Evolutionary conservation across 2,329 filamentous ascomycete genomes (phyloP), one percentile per base, ranked within the genome.

Genomic region (Arthrobotrys pseudoclavata): DNA sequence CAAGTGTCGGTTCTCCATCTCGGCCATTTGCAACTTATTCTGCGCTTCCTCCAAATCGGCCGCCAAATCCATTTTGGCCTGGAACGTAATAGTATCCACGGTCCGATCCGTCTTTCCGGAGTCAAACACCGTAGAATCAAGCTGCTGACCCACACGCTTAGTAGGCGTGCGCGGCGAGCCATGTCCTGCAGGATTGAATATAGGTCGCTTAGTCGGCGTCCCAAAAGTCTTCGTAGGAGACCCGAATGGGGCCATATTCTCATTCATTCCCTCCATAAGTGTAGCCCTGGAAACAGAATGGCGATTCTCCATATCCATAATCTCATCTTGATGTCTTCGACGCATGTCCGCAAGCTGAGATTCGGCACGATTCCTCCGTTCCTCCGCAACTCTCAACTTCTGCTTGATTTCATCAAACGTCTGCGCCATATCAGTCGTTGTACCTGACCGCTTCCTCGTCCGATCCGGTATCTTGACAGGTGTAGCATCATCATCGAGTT

Each of bases 1-100:
- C 4, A 98, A 88, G 82, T 98, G 94, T 37, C 92, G 90, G 84
- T 97, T 97, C 81, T 96, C 92, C 93, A 98, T 97, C 84, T 97
- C 92, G 3, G 92, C 91, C 83, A 98, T 89, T 82, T 98, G 95
- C 63, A 98, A 88, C 83, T 97, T 93, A 83, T 96, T 97, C 83
- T 97, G 95, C 26, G 97, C 87, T 83, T 97, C 91, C 83, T 98
- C 95, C 12, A 97, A 87, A 82, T 98, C 94, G 2, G 93, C 89
- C 82, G 94, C 96, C 76, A 97, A 86, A 82, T 98, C 95, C 90
- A 96, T 95, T 45, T 91, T 91, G 82, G 91, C 93, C 85, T 96
- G 95, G 84, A 93, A 93, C 80, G 90, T 91, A 48, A 94, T 86
- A 15, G 93, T 92, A 83, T 97, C 95, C 24, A 91, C 89, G 0